phyloP scores from a whole-genome alignment of 768 basidiomycete species.

The Solioccasus polychromus region DNA sequence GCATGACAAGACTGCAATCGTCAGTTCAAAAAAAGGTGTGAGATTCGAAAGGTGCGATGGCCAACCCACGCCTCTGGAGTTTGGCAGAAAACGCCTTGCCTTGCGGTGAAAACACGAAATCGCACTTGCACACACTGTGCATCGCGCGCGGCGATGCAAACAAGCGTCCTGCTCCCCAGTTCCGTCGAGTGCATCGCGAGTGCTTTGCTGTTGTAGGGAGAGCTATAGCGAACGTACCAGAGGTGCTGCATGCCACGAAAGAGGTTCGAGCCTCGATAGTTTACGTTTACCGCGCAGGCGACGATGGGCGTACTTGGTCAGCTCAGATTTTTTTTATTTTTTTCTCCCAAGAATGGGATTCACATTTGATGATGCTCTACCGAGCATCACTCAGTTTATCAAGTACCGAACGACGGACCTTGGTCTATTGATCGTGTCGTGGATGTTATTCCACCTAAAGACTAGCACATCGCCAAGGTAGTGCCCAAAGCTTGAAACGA shows the following conservation, averaged over 20 bases:
- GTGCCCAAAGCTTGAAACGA: conserved; percentile 30
- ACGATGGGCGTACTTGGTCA: conserved; percentile 20
- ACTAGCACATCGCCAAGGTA: no score
- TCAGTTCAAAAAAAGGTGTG: neutral
- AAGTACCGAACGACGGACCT: conserved; percentile 8
- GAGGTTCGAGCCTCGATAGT: conserved; percentile 30
- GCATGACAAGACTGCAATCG: conserved; percentile 13
- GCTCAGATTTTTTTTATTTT: no score
- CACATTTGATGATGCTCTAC: conserved; percentile 26
- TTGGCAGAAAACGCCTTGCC: conserved; percentile 25
- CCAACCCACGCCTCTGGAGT: conserved; percentile 18
- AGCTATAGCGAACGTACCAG: conserved; percentile 5
- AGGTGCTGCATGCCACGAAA: conserved; percentile 16
- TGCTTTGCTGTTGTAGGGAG: conserved; percentile 4
- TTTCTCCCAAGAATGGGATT: no score
- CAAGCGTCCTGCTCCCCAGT: conserved; percentile 32
- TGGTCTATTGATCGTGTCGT: conserved; percentile 19
- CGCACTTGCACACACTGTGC: conserved; percentile 31
- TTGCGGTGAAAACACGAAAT: conserved; percentile 26
- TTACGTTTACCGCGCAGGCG: conserved; percentile 29
- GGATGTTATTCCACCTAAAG: conserved; percentile 19
- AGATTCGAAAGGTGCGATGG: neutral
- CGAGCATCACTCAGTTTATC: conserved; percentile 9
- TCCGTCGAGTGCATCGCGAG: conserved; percentile 27
- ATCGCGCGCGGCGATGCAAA: conserved; percentile 23